Evolutionary conservation across 2,329 filamentous ascomycete genomes (phyloP), one percentile per base, ranked within the genome.

Genomic region (Fusarium odoratissimum): DNA sequence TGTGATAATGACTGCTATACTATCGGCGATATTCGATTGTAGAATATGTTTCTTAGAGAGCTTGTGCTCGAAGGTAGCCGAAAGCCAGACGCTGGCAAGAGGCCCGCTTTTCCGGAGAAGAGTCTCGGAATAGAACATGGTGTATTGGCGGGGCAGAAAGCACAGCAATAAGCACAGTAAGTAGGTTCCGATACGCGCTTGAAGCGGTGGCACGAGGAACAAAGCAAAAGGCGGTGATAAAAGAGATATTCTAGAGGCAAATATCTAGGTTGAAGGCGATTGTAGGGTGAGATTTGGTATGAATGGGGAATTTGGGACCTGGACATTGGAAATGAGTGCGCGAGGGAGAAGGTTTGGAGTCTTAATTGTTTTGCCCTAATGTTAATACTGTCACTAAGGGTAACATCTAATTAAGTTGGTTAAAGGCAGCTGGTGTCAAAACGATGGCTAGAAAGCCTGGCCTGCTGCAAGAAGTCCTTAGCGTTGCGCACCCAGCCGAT

Each of bases 1-100:
- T 64, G 93, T 94, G 75, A 98, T 96, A 82, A 98, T 98, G 76
- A 95, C 94, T 82, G 94, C 92, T 74, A 98, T 95, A 83, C 95
- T 97, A 84, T 94, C 94, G 78, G 95, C 93, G 77, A 99, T 92
- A 84, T 97, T 97, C 64, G 95, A 95, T 81, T 97, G 94, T 73
- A 98, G 83, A 75, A 98, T 95, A 79, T 98, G 94, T 30, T 46
- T 46, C 25, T 46, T 46, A 30, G 44, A 46, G 25, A 46, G 44
- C 25, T 46, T 46, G 25, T 14, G 25, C 11, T 46, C 44, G 17
- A 46, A 46, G 44, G 10, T 46, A 21, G 44, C 44, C 25, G 44
- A 46, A 46, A 46, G 44, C 44, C 44, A 46, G 17, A 46, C 25
- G 44, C 44, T 46, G 44, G 44, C 44, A 21, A 45, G 42, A 8